Conservation (phyloP, 345 rosid genomes). For the Nephelium lappaceum region DNA sequence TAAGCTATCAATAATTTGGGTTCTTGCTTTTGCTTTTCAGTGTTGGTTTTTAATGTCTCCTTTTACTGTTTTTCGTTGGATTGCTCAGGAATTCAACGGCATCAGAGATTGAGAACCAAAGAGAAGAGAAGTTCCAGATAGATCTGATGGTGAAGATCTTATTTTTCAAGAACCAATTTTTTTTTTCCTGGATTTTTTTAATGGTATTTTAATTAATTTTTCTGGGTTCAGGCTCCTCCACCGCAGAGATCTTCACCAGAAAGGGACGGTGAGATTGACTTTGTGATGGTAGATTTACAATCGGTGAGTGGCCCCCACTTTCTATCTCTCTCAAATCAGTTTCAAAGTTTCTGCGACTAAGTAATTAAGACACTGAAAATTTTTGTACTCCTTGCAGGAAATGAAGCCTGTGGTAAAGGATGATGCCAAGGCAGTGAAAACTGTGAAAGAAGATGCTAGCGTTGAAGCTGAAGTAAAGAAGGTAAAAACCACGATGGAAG, state of each 20-base stretch:
- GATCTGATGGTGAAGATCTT: constrained; percentile 89
- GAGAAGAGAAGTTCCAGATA: constrained; percentile 84
- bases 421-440: constrained; percentile 42
- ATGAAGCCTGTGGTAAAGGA: constrained; percentile 49
- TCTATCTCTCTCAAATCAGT: constrained; percentile 5
- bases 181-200: neutral
- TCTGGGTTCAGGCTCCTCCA: constrained; percentile 70
- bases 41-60: constrained; percentile 1
- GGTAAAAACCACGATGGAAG: constrained; percentile 37
- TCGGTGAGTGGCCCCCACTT: constrained; percentile 61
- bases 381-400: constrained; percentile 46
- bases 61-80: neutral
- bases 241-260: constrained; percentile 86
- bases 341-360: neutral
- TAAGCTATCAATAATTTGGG: constrained; percentile 30
- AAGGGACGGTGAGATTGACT: constrained; percentile 67
- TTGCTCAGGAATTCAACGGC: constrained; percentile 45
- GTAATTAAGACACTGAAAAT: constrained; percentile 21
- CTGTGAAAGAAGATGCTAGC: constrained; percentile 39
- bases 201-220: neutral
- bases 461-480: constrained; percentile 54
- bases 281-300: constrained; percentile 61
- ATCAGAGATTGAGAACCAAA: constrained; percentile 45
- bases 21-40: neutral
- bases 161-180: neutral